These are phyloP conservation scores for Monotropa hypopitys DNA, from an alignment of 179 eudicot genomes.

Conservation along the genomic window DNA sequence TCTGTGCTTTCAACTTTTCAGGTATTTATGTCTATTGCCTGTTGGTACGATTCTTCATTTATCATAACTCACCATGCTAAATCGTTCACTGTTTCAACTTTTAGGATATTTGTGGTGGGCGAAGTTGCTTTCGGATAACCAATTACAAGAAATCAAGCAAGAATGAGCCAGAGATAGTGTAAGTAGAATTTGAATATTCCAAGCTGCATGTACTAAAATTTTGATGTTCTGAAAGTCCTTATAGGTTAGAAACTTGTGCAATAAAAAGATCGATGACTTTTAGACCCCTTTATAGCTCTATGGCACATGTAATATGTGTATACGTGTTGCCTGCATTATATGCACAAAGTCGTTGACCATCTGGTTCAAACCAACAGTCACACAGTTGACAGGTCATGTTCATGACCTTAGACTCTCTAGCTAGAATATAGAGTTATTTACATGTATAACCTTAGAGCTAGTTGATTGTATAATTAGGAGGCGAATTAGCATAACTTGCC, in stretches of 20 bases:
- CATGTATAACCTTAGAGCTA: too few species aligned
- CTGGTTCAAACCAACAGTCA: background rate
- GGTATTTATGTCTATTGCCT: background rate
- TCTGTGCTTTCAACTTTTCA: background rate
- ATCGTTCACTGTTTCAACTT: constrained; percentile 5
- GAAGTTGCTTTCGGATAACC: constrained; percentile 67
- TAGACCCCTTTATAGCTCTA: background rate
- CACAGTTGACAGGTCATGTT: background rate
- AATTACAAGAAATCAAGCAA: constrained; percentile 44
- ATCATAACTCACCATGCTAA: background rate
- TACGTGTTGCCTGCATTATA: background rate
- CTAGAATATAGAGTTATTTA: too few species aligned
- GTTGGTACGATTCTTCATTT: background rate
- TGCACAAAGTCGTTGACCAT: background rate
- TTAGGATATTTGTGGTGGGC: constrained; percentile 68
- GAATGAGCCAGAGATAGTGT: constrained; percentile 57
- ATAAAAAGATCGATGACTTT: background rate
- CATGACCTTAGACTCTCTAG: too few species aligned
- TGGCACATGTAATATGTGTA: background rate
- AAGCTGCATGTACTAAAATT: background rate
- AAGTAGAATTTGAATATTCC: constrained; percentile 18
- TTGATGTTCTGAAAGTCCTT: background rate
- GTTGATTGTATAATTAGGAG: too few species aligned
- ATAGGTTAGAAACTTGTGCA: background rate
- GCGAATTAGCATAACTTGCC: too few species aligned